A percentile compares a stretch with the other conserved stretches of the same genome.
Evolutionary conservation across 1,284 basidiomycete species (phyloP).

Genomic region (Kalmanozyma brasiliensis): DNA sequence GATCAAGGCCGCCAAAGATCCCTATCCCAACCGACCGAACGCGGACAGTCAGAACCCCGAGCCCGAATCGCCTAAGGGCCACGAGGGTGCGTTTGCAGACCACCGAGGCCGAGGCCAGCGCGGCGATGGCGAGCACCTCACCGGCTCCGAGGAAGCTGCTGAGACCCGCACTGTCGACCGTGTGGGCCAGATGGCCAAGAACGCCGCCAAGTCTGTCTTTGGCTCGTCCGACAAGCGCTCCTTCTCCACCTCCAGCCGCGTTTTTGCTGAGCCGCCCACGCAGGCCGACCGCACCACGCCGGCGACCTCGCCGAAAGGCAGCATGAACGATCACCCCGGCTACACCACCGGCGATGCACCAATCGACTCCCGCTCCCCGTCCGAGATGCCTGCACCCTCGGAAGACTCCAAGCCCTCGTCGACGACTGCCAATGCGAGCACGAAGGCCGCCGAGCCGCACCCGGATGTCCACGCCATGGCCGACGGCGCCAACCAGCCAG

Average conservation of each 20-base stretch:
- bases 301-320: slow-evolving; percentile 24
- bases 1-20: slow-evolving; percentile 23
- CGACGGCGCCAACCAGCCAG: slow-evolving; percentile 37
- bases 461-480: slow-evolving; percentile 47
- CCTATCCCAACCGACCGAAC: slow-evolving; percentile 38
- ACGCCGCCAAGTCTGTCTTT: slow-evolving; percentile 32
- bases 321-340: slow-evolving; percentile 33
- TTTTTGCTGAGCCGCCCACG: slow-evolving; percentile 18
- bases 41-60: slow-evolving; percentile 16
- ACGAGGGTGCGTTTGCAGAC: slow-evolving; percentile 45
- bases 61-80: slow-evolving; percentile 37
- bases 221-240: slow-evolving; percentile 26
- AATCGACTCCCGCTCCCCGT: slow-evolving; percentile 39
- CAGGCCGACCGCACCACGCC: slow-evolving; percentile 16
- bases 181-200: slow-evolving; percentile 29
- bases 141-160: slow-evolving; percentile 34
- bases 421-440: slow-evolving; percentile 27
- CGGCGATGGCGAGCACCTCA: slow-evolving; percentile 23
- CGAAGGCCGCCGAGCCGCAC: slow-evolving; percentile 32
- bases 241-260: slow-evolving; percentile 26
- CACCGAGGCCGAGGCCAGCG: slow-evolving; percentile 40
- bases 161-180: slow-evolving; percentile 30
- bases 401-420: slow-evolving; percentile 19
- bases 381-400: slow-evolving; percentile 36
- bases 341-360: slow-evolving; percentile 53